These are phyloP conservation scores for Trichoderma koningiopsis DNA, from an alignment of 2,329 filamentous ascomycete species.

Conservation along the genomic window DNA sequence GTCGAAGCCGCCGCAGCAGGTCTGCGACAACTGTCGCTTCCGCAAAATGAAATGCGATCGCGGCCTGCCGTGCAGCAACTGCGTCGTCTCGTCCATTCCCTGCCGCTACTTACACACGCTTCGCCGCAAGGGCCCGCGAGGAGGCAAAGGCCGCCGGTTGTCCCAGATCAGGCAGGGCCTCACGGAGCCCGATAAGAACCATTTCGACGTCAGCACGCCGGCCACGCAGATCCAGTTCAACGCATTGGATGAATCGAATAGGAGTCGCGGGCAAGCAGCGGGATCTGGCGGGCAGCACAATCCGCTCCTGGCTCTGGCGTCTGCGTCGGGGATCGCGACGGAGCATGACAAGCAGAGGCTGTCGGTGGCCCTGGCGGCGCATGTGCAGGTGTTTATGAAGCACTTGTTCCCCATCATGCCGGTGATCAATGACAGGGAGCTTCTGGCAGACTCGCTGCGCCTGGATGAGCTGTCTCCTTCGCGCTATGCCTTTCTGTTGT, in stretches of 20 bases:
- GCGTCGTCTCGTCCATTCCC: conserved; percentile 32
- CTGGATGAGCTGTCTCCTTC: conserved; percentile 33
- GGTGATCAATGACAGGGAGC: conserved; percentile 34
- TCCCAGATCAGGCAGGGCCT: conserved; percentile 35
- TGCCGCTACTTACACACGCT: conserved; percentile 38
- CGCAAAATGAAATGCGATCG: conserved; percentile 42
- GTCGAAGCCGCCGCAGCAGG: conserved; percentile 28
- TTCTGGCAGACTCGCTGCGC: conserved; percentile 33
- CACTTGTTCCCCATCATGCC: conserved; percentile 40
- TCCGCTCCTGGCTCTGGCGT: neutral
- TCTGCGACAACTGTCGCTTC: conserved; percentile 38
- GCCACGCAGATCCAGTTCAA: conserved; percentile 21
- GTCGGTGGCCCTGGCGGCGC: conserved; percentile 32
- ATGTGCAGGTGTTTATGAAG: conserved; percentile 37
- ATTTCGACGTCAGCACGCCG: conserved; percentile 32
- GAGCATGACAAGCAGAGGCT: conserved; percentile 30
- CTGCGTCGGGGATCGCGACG: neutral
- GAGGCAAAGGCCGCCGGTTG: conserved; percentile 36
- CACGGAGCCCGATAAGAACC: conserved; percentile 20
- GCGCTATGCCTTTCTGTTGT: conserved; percentile 35
- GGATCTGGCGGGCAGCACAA: neutral
- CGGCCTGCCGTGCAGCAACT: conserved; percentile 36
- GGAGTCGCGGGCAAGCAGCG: neutral
- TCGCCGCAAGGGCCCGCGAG: conserved; percentile 35
- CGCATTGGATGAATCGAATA: neutral